Evolutionary conservation across 2,329 filamentous ascomycete species (phyloP).

Genomic region (Colletotrichum cordylinicola): DNA sequence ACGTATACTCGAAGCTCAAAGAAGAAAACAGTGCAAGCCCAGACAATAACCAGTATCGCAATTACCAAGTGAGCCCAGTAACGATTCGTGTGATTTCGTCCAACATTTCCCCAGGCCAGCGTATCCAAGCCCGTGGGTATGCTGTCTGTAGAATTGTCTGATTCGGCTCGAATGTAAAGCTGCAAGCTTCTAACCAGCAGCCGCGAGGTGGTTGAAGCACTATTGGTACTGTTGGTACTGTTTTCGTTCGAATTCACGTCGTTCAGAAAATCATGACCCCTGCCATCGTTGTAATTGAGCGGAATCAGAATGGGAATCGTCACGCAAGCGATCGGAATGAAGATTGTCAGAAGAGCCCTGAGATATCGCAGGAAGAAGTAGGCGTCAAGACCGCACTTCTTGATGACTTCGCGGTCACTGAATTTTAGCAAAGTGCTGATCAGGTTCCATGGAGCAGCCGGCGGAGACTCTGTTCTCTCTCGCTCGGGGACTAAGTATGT

Average conservation of each 20-base stretch:
- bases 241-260: conserved; percentile 12
- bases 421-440: conserved; percentile 69
- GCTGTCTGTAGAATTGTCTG: conserved; percentile 24
- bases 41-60: conserved; percentile 78
- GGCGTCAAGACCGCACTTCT: conserved; percentile 93
- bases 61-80: conserved; percentile 88
- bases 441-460: conserved; percentile 57
- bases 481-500: conserved; percentile 87
- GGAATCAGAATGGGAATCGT: conserved; percentile 87
- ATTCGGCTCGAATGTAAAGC: conserved; percentile 38
- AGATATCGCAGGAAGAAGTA: conserved; percentile 96
- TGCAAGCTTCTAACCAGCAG: neutral
- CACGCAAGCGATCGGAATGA: conserved; percentile 79
- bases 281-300: conserved; percentile 78
- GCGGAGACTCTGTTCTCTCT: conserved; percentile 80
- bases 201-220: conserved; percentile 1
- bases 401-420: conserved; percentile 82
- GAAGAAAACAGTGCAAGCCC: conserved; percentile 88
- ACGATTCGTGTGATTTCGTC: conserved; percentile 64
- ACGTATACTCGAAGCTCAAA: conserved; percentile 87
- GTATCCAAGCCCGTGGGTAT: conserved; percentile 72
- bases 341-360: conserved; percentile 82
- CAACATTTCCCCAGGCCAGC: conserved; percentile 88
- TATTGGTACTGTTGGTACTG: neutral
- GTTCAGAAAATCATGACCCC: conserved; percentile 58